Conservation (phyloP, 768 basidiomycete genomes). For the Boletus bicolor region DNA sequence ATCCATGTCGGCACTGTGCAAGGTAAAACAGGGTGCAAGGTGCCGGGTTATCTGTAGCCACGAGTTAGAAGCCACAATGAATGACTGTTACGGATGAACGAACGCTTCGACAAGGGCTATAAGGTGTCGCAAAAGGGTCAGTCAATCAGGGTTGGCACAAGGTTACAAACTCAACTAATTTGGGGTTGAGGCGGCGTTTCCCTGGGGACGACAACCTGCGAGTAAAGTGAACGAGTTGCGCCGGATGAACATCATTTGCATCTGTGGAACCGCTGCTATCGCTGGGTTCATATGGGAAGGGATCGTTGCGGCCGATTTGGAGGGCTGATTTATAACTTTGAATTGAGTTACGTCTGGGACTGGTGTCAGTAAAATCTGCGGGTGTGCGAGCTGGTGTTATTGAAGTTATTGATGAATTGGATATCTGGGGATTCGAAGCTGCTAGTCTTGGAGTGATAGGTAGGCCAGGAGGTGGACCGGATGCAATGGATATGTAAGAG, state of each 20-base stretch:
- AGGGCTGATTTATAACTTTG: constrained; percentile 44
- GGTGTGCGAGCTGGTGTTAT: not conserved
- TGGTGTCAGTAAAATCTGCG: constrained; percentile 14
- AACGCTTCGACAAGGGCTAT: constrained; percentile 62
- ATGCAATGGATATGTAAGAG: constrained; percentile 26
- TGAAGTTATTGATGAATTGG: constrained; percentile 13
- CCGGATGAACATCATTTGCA: constrained; percentile 34
- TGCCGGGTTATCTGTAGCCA: constrained; percentile 48
- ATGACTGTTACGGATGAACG: constrained; percentile 26
- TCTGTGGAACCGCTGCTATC: constrained; percentile 47
- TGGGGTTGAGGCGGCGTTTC: constrained; percentile 47
- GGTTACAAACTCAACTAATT: constrained; percentile 42
- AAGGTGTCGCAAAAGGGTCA: constrained; percentile 13
- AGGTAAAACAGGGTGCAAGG: constrained; percentile 69
- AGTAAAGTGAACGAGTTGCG: constrained; percentile 26
- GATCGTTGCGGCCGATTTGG: constrained; percentile 22
- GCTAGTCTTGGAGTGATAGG: constrained; percentile 15
- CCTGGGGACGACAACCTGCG: constrained; percentile 33
- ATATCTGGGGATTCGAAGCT: constrained; percentile 3
- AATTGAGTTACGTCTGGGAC: constrained; percentile 23
- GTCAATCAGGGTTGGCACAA: constrained; percentile 13
- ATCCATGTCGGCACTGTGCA: constrained; percentile 55
- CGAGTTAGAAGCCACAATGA: not conserved
- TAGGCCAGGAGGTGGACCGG: constrained; percentile 27
- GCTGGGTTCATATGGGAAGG: constrained; percentile 42